Conservation (phyloP, 2,329 filamentous ascomycete genomes). For the Aureobasidium lini region DNA sequence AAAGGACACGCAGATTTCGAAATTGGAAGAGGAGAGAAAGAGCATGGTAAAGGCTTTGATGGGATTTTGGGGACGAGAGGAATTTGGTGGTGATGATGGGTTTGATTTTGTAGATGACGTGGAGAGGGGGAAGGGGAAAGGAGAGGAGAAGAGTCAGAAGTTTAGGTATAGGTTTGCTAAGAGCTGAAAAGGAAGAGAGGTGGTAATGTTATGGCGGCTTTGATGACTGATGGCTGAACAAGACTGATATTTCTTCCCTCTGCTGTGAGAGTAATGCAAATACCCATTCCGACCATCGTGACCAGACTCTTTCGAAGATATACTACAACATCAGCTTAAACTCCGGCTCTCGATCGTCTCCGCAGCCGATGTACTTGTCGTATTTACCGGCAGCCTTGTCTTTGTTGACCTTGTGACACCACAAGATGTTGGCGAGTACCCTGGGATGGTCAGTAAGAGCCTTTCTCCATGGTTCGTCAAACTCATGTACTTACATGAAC, state of each 20-base stretch:
- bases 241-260: no score
- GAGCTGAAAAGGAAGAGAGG: background rate
- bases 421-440: conserved; percentile 54
- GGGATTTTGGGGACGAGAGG: conserved; percentile 69
- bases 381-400: conserved; percentile 56
- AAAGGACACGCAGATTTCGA: background rate
- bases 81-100: conserved; percentile 21
- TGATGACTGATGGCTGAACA: no score
- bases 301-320: no score
- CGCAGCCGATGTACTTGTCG: conserved; percentile 47
- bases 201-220: background rate
- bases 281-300: no score
- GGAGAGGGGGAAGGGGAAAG: background rate
- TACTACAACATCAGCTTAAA: conserved; percentile 53
- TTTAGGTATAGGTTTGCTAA: conserved; percentile 27
- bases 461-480: no score
- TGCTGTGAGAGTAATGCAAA: no score
- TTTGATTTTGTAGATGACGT: background rate
- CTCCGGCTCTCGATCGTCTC: conserved; percentile 56
- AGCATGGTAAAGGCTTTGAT: conserved; percentile 50
- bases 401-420: conserved; percentile 56
- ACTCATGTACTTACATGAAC: conserved; percentile 31
- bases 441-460: conserved; percentile 20
- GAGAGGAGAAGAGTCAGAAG: conserved; percentile 22
- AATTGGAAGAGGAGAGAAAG: conserved; percentile 25